Evolutionary conservation across 2,329 filamentous ascomycete species (phyloP).

Genomic region (Cryphonectria parasitica): DNA sequence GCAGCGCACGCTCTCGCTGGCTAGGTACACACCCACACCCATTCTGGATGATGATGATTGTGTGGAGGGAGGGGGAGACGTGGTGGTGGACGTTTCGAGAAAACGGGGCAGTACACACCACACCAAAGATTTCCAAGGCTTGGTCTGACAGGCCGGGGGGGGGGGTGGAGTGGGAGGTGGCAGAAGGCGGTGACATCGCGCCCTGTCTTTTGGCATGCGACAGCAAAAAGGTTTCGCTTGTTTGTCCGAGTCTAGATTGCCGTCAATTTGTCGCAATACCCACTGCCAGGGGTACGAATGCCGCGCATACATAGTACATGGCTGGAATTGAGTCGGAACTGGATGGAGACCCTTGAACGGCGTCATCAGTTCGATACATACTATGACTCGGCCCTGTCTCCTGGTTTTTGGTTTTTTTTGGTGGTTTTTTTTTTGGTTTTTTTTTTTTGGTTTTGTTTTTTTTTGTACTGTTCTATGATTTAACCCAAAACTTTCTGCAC

Average conservation of each 20-base stretch:
- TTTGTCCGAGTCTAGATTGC: not conserved
- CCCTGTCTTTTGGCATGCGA: not conserved
- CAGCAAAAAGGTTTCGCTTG: not conserved
- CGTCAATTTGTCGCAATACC: not conserved
- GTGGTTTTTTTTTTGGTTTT: not conserved
- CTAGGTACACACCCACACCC: not conserved
- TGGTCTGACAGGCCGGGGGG: constrained; percentile 6
- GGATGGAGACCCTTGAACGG: not conserved
- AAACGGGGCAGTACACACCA: not conserved
- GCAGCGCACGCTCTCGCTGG: not conserved
- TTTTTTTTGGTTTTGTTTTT: too few species aligned
- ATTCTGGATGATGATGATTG: not conserved
- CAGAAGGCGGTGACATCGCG: constrained; percentile 2
- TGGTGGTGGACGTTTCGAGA: not conserved
- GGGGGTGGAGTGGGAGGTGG: not conserved
- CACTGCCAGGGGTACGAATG: not conserved
- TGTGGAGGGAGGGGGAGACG: not conserved
- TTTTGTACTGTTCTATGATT: not conserved
- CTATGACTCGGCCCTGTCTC: constrained; percentile 3
- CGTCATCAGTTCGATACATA: constrained; percentile 3
- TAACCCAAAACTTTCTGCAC: not conserved
- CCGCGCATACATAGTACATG: not conserved
- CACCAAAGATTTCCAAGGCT: not conserved
- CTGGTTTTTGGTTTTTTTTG: not conserved
- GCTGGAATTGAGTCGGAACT: not conserved